Conservation (phyloP, 495 filamentous ascomycete species). For the Xylaria grammica region DNA sequence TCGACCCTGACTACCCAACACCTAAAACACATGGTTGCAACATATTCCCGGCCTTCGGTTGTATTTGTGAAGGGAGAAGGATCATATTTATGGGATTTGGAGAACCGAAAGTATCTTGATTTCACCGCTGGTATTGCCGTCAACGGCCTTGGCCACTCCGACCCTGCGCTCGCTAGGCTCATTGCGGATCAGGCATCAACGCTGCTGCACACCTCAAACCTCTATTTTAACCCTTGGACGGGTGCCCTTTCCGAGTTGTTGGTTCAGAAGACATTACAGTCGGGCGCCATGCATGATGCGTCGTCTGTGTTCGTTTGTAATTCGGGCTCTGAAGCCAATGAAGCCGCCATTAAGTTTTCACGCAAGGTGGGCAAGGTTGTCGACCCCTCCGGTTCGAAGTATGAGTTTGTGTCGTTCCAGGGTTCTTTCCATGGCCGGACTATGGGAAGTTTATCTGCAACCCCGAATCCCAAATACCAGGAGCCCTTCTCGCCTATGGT, state of each 20-base stretch:
- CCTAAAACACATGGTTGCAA: constrained; percentile 87
- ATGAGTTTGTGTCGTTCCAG: constrained; percentile 86
- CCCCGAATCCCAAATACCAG: constrained; percentile 99
- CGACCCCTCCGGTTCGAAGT: constrained; percentile 73
- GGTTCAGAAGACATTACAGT: constrained; percentile 73
- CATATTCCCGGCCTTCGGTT: constrained; percentile 88
- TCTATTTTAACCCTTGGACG: constrained; percentile 96
- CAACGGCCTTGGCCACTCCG: constrained; percentile 87
- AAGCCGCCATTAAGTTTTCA: constrained; percentile 96
- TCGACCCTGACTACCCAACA: constrained; percentile 73
- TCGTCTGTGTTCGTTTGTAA: constrained; percentile 92
- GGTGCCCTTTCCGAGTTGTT: constrained; percentile 84
- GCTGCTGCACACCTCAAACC: constrained; percentile 87
- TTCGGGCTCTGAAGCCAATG: constrained; percentile 93
- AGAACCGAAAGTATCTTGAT: constrained; percentile 88
- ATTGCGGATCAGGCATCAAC: constrained; percentile 80
- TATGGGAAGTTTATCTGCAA: constrained; percentile 89
- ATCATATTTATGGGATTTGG: constrained; percentile 86
- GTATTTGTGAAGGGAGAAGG: constrained; percentile 88
- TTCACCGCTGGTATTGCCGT: constrained; percentile 97
- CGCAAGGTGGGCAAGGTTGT: constrained; percentile 82
- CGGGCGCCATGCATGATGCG: constrained; percentile 81
- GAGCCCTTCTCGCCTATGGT: constrained; percentile 93
- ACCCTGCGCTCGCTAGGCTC: constrained; percentile 67
- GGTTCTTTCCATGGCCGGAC: constrained; percentile 95